Percentiles rank a stretch among this genome's conserved stretches.
Evolutionary conservation across 2,329 filamentous ascomycete species (phyloP).

Genomic region (Alternaria ethzedia): DNA sequence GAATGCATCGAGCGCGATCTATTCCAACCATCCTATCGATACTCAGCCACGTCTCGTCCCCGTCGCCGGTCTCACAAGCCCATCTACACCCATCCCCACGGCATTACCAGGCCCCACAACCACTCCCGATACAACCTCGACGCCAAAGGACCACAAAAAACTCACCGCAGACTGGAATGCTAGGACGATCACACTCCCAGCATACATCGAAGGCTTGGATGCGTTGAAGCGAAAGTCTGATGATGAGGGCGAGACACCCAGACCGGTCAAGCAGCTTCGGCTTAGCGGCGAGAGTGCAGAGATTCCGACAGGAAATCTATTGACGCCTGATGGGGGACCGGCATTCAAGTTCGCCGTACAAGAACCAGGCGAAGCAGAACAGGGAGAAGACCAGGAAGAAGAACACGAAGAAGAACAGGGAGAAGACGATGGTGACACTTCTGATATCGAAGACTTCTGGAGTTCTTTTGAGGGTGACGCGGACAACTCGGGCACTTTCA

Average conservation of each 20-base stretch:
- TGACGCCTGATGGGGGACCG: background rate
- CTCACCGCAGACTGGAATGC: background rate
- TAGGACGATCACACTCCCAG: background rate
- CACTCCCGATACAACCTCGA: background rate
- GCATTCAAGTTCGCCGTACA: background rate
- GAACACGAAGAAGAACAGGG: too few relatives aligned
- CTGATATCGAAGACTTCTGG: too few relatives aligned
- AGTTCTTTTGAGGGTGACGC: background rate
- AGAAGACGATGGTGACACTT: background rate
- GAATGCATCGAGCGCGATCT: background rate
- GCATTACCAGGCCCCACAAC: background rate
- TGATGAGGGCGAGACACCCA: background rate
- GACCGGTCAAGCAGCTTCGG: background rate
- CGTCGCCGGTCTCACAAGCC: background rate
- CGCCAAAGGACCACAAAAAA: background rate
- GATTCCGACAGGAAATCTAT: accelerated
- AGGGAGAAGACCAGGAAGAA: background rate
- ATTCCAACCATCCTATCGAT: background rate
- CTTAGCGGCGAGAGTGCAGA: background rate
- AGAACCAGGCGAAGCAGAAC: background rate
- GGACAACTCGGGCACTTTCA: background rate
- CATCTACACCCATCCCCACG: background rate
- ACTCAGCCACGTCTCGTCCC: background rate
- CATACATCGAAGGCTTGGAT: background rate
- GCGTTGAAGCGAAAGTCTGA: background rate